Percentiles rank a stretch among this genome's conserved stretches.
These are phyloP conservation scores for Ceratocystis eucalypticola DNA, from an alignment of 2,329 filamentous ascomycete species.

Conservation along the genomic window DNA sequence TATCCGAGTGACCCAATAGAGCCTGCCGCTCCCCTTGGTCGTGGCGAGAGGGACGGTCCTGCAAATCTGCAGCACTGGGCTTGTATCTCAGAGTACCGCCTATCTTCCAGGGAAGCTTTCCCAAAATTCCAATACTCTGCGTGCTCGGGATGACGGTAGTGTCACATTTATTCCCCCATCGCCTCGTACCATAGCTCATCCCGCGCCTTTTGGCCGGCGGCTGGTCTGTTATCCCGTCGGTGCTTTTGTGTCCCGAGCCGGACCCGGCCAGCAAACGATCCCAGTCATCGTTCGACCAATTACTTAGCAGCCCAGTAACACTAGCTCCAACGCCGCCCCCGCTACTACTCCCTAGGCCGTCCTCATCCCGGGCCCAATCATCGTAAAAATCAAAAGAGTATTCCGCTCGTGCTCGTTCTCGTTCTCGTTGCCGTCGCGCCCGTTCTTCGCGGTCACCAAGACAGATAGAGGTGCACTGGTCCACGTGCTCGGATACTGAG, in stretches of 20 bases:
- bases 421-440: constrained; percentile 52
- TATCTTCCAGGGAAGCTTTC: constrained; percentile 70
- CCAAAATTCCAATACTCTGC: constrained; percentile 71
- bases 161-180: constrained; percentile 52
- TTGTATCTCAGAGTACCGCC: constrained; percentile 75
- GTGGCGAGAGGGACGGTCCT: constrained; percentile 60
- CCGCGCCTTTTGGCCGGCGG: constrained; percentile 62
- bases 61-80: constrained; percentile 78
- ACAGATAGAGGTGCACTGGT: constrained; percentile 60
- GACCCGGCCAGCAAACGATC: constrained; percentile 67
- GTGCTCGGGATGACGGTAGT: constrained; percentile 84
- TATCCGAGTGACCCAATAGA: constrained; percentile 36
- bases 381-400: constrained; percentile 95
- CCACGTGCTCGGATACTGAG: constrained; percentile 51
- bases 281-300: constrained; percentile 73
- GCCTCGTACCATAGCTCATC: constrained; percentile 74
- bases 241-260: constrained; percentile 26
- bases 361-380: constrained; percentile 67
- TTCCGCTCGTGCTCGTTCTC: constrained; percentile 53
- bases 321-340: constrained; percentile 21
- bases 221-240: constrained; percentile 33
- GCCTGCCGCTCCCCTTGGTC: constrained; percentile 51
- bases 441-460: constrained; percentile 61
- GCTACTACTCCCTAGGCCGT: constrained; percentile 32
- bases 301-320: constrained; percentile 46